These are phyloP conservation scores for Pseudocercospora pini-densiflorae DNA, from an alignment of 2,329 filamentous ascomycete genomes.

Conservation along the genomic window DNA sequence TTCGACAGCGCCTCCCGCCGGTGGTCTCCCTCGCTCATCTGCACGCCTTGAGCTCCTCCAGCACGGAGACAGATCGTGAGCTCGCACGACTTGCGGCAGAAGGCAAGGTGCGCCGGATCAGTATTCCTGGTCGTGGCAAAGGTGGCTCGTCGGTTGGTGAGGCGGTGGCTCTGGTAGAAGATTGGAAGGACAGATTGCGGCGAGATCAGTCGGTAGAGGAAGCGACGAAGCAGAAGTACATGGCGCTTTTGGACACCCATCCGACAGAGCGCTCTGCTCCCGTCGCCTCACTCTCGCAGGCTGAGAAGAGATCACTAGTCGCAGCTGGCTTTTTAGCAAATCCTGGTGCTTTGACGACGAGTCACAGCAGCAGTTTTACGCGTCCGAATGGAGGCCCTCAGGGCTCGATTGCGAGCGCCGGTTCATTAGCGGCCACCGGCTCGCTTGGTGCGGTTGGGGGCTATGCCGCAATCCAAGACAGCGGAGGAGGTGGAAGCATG, in stretches of 20 bases:
- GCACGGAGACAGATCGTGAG: conserved; percentile 70
- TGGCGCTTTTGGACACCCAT: conserved; percentile 56
- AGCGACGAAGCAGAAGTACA: conserved; percentile 57
- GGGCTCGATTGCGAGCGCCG: conserved; percentile 62
- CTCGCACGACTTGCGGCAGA: conserved; percentile 63
- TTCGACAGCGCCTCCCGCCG: conserved; percentile 63
- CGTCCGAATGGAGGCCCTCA: conserved; percentile 44
- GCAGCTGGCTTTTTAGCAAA: conserved; percentile 66
- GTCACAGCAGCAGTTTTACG: conserved; percentile 47
- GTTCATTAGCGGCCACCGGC: conserved; percentile 68
- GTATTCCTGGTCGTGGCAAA: conserved; percentile 64
- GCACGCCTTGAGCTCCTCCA: conserved; percentile 64
- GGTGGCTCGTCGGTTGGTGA: conserved; percentile 66
- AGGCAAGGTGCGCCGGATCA: conserved; percentile 65
- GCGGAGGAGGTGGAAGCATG: conserved; percentile 59
- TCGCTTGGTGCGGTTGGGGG: conserved; percentile 72
- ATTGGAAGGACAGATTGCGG: conserved; percentile 54
- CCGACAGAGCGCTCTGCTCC: conserved; percentile 53
- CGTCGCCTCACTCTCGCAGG: conserved; percentile 46
- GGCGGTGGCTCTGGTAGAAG: conserved; percentile 62
- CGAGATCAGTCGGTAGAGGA: conserved; percentile 33
- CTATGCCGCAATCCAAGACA: conserved; percentile 65
- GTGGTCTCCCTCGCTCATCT: conserved; percentile 70
- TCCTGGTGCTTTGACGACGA: conserved; percentile 53
- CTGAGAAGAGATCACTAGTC: conserved; percentile 63